Base-by-base conservation (phyloP, 1,139 yeast species). In the Diutina catenulata region DNA sequence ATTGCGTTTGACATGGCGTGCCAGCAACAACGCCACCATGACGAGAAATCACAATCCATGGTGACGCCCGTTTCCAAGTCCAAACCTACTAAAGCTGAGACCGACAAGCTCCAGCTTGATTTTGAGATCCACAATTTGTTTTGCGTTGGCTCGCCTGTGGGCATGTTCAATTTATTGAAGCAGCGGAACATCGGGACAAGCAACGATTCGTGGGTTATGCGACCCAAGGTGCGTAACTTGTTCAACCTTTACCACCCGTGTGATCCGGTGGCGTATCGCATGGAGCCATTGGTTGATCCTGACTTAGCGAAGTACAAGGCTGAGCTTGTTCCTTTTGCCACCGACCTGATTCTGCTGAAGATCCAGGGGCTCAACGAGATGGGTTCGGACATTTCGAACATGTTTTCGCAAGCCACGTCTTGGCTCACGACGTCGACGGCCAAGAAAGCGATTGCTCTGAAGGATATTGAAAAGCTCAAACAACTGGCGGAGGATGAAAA, bases 91-190 rank as follows among this genome's bases (percentile, higher is more conserved):
- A 7, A n/a, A 19, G 35, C 19, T 13, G 18, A 20, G n/a, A 16
- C 20, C 13, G 19, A 13, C 14, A 4, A 14, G 6, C 10, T 51
- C 18, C 65, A 67, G 28, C 61, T 88, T 26, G 64, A 70, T 28
- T 91, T 91, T 52, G 72, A 78, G 11, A 87, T 84, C 2, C 76
- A 76, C 13, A 81, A 81, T 48, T 67, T 80, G 45, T 87, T 87
- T 51, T 73, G 87, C 22, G 72, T 81, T 14, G 98, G 98, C 0
- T 83, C 95, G 2, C 97, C 97, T 1, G 76, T 81, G 16, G 96
- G 95, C 3, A 78, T 87, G 36, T 87, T 91, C 57, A 80, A 81
- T 51, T 59, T 86, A 22, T 66, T 84, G 29, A 76, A 74, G 45
- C 71, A 76, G 35, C 70, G 69, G 38, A 73, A 70, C 40, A 68